These are phyloP conservation scores for Macrolepiota fuliginosa DNA, from an alignment of 768 basidiomycete genomes.

Conservation along the genomic window DNA sequence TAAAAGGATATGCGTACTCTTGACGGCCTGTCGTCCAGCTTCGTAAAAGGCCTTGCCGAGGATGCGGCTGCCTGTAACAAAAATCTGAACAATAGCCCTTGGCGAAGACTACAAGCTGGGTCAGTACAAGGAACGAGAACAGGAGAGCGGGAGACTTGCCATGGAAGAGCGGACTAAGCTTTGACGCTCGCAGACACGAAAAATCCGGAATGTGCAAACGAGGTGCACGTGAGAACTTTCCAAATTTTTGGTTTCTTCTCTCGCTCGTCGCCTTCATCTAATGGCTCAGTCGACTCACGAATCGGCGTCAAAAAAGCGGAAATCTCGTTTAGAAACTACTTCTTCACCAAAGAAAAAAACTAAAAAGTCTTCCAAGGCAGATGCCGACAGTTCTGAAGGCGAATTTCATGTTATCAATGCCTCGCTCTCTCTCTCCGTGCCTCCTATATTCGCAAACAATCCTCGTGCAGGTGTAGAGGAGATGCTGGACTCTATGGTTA, in stretches of 20 bases:
- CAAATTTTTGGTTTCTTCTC: constrained; percentile 1
- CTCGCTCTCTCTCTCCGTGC: constrained; percentile 69
- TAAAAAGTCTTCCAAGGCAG: constrained; percentile 26
- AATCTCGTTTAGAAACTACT: background rate
- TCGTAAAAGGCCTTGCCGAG: constrained; percentile 90
- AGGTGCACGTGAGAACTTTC: constrained; percentile 3
- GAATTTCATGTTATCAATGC: constrained; percentile 66
- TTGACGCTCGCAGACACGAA: background rate
- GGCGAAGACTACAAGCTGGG: constrained; percentile 65
- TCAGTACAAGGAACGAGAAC: background rate
- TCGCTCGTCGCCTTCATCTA: background rate
- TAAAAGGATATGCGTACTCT: constrained; percentile 59
- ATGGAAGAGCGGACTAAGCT: constrained; percentile 6
- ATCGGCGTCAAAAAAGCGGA: constrained; percentile 3
- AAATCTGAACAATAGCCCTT: constrained; percentile 73
- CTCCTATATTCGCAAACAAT: constrained; percentile 78
- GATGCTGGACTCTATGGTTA: constrained; percentile 91
- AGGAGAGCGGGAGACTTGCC: constrained; percentile 8
- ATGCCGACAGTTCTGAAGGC: constrained; percentile 28
- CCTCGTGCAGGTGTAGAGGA: constrained; percentile 78
- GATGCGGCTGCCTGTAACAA: constrained; percentile 74
- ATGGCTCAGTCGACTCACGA: constrained; percentile 3
- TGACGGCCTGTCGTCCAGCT: constrained; percentile 87
- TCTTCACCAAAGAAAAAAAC: constrained; percentile 40
- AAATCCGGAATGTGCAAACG: constrained; percentile 5